Conservation (phyloP, 2,329 filamentous ascomycete species). For the Aspergillus sp. region DNA sequence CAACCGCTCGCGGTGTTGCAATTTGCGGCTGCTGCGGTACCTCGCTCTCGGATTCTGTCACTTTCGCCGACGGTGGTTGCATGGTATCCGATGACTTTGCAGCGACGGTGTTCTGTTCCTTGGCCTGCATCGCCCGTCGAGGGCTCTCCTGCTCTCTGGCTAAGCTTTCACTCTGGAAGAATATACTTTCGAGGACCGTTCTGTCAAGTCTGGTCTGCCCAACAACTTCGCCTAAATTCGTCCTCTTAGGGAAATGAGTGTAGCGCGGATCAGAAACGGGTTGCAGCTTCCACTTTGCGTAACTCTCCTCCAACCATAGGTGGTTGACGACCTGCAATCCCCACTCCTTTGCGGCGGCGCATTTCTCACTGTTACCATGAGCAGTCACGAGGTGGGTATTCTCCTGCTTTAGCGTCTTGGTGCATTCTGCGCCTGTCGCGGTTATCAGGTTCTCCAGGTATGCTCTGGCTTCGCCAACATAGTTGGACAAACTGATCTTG, state of each 20-base stretch:
- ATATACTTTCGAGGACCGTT: conserved; percentile 69
- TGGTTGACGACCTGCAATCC: conserved; percentile 88
- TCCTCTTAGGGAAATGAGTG: conserved; percentile 81
- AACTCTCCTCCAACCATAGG: conserved; percentile 96
- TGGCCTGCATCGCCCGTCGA: conserved; percentile 37
- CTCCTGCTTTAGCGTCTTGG: conserved; percentile 90
- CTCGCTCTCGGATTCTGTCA: conserved; percentile 21
- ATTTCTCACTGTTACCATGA: conserved; percentile 87
- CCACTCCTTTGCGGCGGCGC: conserved; percentile 89
- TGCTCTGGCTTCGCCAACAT: conserved; percentile 87
- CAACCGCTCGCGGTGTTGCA: conserved; percentile 30
- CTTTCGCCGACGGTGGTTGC: conserved; percentile 26
- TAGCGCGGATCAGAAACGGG: conserved; percentile 74
- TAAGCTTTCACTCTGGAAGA: conserved; percentile 49
- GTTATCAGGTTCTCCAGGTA: conserved; percentile 91
- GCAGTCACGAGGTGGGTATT: conserved; percentile 96
- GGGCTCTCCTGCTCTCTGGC: conserved; percentile 19
- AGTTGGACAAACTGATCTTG: conserved; percentile 91
- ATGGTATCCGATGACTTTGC: conserved; percentile 21
- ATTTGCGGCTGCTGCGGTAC: conserved; percentile 19
- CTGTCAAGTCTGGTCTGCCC: conserved; percentile 84
- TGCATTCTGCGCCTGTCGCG: conserved; percentile 83
- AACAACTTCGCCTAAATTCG: conserved; percentile 89
- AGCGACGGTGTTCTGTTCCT: conserved; percentile 36
- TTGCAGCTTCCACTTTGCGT: conserved; percentile 80